These are phyloP conservation scores for Penicillium aurantiogriseum DNA, from an alignment of 2,329 filamentous ascomycete species.

Conservation along the genomic window DNA sequence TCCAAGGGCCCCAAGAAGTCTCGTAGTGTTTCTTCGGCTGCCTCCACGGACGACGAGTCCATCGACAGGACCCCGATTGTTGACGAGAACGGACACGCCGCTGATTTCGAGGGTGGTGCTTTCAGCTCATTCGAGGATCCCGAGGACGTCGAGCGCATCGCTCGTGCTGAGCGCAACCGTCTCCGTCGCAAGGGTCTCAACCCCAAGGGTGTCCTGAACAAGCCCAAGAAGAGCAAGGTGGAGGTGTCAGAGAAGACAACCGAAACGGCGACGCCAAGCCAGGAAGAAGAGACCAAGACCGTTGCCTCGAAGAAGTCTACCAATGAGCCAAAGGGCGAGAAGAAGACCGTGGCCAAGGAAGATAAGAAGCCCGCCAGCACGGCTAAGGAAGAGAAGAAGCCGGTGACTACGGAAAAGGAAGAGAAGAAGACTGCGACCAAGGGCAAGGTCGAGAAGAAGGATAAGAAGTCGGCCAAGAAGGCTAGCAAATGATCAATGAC, in stretches of 20 bases:
- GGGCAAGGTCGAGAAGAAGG: slow-evolving; percentile 27
- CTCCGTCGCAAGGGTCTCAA: slow-evolving; percentile 73
- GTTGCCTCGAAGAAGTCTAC: slow-evolving; percentile 5
- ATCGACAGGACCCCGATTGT: slow-evolving; percentile 69
- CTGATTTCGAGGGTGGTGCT: slow-evolving; percentile 46
- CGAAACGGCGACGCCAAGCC: not conserved
- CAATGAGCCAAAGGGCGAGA: slow-evolving; percentile 14
- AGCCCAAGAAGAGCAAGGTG: slow-evolving; percentile 33
- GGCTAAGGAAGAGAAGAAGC: slow-evolving; percentile 21
- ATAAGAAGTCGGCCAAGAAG: slow-evolving; percentile 29
- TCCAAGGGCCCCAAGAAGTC: slow-evolving; percentile 21
- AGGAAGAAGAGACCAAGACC: slow-evolving; percentile 22
- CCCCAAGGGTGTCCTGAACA: slow-evolving; percentile 57
- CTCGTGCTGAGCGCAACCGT: slow-evolving; percentile 69
- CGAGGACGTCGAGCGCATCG: slow-evolving; percentile 69
- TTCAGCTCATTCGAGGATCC: slow-evolving; percentile 76
- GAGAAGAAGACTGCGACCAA: slow-evolving; percentile 19
- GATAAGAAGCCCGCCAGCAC: slow-evolving; percentile 23
- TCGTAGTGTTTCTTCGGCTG: slow-evolving; percentile 23
- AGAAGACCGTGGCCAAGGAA: slow-evolving; percentile 19
- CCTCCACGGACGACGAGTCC: slow-evolving; percentile 43
- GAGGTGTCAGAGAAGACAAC: slow-evolving; percentile 21
- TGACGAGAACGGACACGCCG: slow-evolving; percentile 36
- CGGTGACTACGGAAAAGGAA: slow-evolving; percentile 14
- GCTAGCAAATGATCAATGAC: slow-evolving; percentile 27